Conservation (phyloP, 2,329 filamentous ascomycete genomes). For the Aspergillus sergii region DNA sequence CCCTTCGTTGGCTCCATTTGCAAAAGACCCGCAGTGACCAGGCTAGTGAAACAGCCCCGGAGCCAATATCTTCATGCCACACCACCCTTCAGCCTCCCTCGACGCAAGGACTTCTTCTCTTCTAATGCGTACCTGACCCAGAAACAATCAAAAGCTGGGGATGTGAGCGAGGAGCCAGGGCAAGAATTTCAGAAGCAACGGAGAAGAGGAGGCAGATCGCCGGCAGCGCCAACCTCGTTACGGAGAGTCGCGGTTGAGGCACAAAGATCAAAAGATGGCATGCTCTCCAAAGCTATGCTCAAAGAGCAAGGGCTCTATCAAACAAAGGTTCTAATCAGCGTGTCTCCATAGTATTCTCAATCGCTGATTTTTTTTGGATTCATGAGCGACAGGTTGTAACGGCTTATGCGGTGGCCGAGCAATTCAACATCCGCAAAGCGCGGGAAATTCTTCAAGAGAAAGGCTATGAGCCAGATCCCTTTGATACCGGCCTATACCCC, state of each 20-base stretch:
- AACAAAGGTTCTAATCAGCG: conserved; percentile 35
- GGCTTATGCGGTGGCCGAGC: conserved; percentile 69
- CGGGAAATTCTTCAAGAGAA: conserved; percentile 59
- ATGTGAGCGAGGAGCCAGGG: conserved; percentile 17
- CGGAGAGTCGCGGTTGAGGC: conserved; percentile 85
- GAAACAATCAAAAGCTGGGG: conserved; percentile 29
- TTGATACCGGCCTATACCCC: conserved; percentile 63
- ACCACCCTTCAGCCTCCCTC: conserved; percentile 41
- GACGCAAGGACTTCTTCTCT: conserved; percentile 67
- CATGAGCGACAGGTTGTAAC: conserved; percentile 53
- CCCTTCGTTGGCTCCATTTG: conserved; percentile 35
- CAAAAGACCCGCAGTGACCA: conserved; percentile 30
- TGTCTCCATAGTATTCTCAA: conserved; percentile 15
- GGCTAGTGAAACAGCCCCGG: conserved; percentile 31
- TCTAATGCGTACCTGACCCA: conserved; percentile 61
- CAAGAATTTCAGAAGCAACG: conserved; percentile 40
- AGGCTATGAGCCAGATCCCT: conserved; percentile 65
- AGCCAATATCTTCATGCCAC: conserved; percentile 39
- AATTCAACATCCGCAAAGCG: conserved; percentile 63
- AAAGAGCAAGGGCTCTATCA: conserved; percentile 39
- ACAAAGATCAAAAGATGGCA: conserved; percentile 61
- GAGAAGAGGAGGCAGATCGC: conserved; percentile 53
- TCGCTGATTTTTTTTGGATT: conserved; percentile 13
- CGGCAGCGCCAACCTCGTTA: conserved; percentile 70
- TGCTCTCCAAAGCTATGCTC: conserved; percentile 51